These are phyloP conservation scores for Martiniozyma asiatica DNA, from an alignment of 1,139 yeast species.

Conservation along the genomic window DNA sequence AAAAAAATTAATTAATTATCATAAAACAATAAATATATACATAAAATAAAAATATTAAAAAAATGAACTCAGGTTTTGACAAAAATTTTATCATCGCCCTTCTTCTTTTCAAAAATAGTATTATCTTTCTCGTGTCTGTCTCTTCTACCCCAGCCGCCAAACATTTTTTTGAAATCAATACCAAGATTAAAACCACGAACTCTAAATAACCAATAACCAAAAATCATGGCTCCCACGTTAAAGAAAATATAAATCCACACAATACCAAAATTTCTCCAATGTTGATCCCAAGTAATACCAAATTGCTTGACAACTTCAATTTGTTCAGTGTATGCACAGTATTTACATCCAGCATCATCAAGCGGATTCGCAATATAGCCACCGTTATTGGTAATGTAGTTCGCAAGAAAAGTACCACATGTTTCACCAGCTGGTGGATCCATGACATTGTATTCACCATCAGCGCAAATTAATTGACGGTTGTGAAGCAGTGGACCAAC, in stretches of 20 bases:
- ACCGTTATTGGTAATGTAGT: slow-evolving; percentile 24
- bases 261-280: slow-evolving; percentile 56
- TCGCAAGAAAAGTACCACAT: slow-evolving; percentile 29
- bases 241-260: slow-evolving; percentile 33
- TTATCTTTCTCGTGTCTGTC: slow-evolving; percentile 28
- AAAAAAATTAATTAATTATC: too few species aligned
- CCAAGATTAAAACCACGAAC: slow-evolving; percentile 7
- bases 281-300: slow-evolving; percentile 27
- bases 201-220: slow-evolving; percentile 1
- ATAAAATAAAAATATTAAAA: too few species aligned
- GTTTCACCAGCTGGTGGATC: slow-evolving; percentile 43
- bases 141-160: slow-evolving; percentile 14
- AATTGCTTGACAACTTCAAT: slow-evolving; percentile 27
- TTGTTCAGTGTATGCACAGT: slow-evolving; percentile 28
- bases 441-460: slow-evolving; percentile 36
- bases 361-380: slow-evolving; percentile 29
- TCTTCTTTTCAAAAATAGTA: slow-evolving; percentile 23
- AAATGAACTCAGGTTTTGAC: too few species aligned
- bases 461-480: slow-evolving; percentile 38
- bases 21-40: too few species aligned
- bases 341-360: slow-evolving; percentile 30
- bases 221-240: slow-evolving; percentile 22
- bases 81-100: slow-evolving; percentile 23
- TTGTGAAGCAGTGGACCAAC: slow-evolving; percentile 41
- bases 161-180: slow-evolving; percentile 8